These are phyloP conservation scores for Globisporangium uncinulatum DNA, from an alignment of 352 stramenopile species.

Conservation along the genomic window DNA sequence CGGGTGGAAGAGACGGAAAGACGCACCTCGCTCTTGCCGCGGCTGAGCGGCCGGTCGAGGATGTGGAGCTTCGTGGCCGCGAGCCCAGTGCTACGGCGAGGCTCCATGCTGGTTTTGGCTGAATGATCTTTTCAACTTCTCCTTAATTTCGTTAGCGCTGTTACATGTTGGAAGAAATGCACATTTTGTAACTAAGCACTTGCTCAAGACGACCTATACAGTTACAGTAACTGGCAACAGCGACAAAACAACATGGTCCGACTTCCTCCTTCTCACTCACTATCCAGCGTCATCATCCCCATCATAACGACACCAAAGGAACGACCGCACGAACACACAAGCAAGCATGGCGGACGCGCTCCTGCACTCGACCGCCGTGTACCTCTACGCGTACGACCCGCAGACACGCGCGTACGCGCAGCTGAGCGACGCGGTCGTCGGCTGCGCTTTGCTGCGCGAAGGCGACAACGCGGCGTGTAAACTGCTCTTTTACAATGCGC, in stretches of 20 bases:
- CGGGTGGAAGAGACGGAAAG: neutral
- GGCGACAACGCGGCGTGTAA: conserved; percentile 23
- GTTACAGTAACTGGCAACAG: too few relatives aligned
- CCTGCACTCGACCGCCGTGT: conserved; percentile 64
- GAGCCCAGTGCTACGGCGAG: conserved; percentile 42
- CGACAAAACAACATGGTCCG: too few relatives aligned
- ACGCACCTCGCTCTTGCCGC: conserved; percentile 67
- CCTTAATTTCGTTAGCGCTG: too few relatives aligned
- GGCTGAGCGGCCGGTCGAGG: conserved; percentile 68
- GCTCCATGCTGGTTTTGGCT: conserved; percentile 30
- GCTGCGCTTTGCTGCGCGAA: conserved; percentile 43
- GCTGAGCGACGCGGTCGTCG: conserved; percentile 53
- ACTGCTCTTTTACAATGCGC: conserved; percentile 65
- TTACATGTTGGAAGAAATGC: too few relatives aligned
- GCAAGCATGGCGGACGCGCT: conserved; percentile 43
- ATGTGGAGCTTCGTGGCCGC: conserved; percentile 64
- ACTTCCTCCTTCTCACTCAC: too few relatives aligned
- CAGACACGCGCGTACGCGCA: conserved; percentile 41
- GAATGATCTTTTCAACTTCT: too few relatives aligned
- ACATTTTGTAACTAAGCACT: too few relatives aligned
- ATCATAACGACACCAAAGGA: neutral
- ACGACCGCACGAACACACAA: neutral
- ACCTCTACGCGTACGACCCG: conserved; percentile 65
- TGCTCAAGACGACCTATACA: too few relatives aligned
- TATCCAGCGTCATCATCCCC: neutral